Evolutionary conservation across 352 stramenopile genomes (phyloP), one percentile per base, ranked within the genome.

Genomic region (Phytophthora hibernalis): DNA sequence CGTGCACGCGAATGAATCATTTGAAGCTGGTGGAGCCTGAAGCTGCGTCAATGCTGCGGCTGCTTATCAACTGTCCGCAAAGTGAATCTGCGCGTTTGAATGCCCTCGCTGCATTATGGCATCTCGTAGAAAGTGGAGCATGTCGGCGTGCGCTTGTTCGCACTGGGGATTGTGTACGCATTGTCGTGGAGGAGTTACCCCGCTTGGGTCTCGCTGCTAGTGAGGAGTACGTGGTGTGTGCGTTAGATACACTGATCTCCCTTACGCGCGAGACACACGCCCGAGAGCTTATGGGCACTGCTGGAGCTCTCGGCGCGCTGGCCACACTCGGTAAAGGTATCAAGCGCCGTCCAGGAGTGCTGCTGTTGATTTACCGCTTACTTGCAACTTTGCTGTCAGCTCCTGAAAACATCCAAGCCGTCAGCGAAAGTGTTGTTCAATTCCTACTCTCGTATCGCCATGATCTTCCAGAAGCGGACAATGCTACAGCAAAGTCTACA

Each of bases 21-120:
- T 31, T 67, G 21, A 93, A 91, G 61, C 60, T 93, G n/a, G 72
- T 83, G 7, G 83, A 91, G 37, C 48, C 74, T 2, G 85, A 93
- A n/a, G 67, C 59, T 0, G 65, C 78, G 0, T 65, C 51, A 8
- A 57, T 87, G 44, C 63, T 91, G 18, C 74, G 78, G 1, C 12
- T 57, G 12, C 65, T 89, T 13, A 66, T 79, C 9, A 53, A 58
- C 16, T 66, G 55, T 15, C 52, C 40, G 2, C 68, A 80, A 40
- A 52, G 53, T 13, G 50, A 78, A 18, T 45, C 61, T 28, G 66
- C 82, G 12, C 76, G 79, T 5, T 61, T 77, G 13, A 89, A 91
- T 47, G 71, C 70, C 16, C 61, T 93, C 9, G 75, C 73, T 53
- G 65, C 77, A 16, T 37, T 90, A 13, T 86, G 77, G 77, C 76